Evolutionary conservation across 164 flowering plant genomes (phyloP), one percentile per base, ranked within the genome.

Genomic region (Kalanchoe fedtschenkoi): DNA sequence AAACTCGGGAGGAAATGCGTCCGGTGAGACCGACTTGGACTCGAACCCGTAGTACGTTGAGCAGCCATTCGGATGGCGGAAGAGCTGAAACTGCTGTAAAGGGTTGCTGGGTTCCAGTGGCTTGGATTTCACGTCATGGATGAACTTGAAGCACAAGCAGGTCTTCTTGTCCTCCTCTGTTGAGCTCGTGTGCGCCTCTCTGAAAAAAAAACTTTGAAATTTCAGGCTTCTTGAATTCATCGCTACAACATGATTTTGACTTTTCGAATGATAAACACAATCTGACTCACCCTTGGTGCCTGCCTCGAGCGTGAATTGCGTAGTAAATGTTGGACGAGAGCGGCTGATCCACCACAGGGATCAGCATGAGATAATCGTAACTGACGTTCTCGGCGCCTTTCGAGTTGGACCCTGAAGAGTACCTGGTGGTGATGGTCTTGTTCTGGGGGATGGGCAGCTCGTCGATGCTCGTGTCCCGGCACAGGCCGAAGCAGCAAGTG

Each of bases 291-390:
- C 88, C 89, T 70, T 65, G 76, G 53, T 72, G 65, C 53, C 62
- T 76, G 14, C 88, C 85, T 22, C 64, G 53, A 2, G 80, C 65
- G 10, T 66, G 42, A 2, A 83, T 72, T 0, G 76, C 77, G 53
- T 81, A 84, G 65, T 83, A 87, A 3, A 54, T 77, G 60, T 83
- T 87, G 29, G 80, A 74, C 56, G 86, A 81, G 68, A 81, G 35
- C 0, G 90, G 88, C 58, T 68, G 78, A 68, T 76, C 65, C 17
- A 81, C 74, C 60, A 81, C 87, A 0, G 88, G 88, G 34, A 85
- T 68, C 44, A 83, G 65, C 47, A 69, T 46, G 8, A 70, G 76
- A 34, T 66, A 68, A 56, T 77, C 53, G 6, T 0, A 13, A 60
- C 39, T 4, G 8, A 30, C 51, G 5, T 2, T 13, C 2, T n/a